Evolutionary conservation across 2,329 filamentous ascomycete species (phyloP).

Genomic region (Zasmidium angulare): DNA sequence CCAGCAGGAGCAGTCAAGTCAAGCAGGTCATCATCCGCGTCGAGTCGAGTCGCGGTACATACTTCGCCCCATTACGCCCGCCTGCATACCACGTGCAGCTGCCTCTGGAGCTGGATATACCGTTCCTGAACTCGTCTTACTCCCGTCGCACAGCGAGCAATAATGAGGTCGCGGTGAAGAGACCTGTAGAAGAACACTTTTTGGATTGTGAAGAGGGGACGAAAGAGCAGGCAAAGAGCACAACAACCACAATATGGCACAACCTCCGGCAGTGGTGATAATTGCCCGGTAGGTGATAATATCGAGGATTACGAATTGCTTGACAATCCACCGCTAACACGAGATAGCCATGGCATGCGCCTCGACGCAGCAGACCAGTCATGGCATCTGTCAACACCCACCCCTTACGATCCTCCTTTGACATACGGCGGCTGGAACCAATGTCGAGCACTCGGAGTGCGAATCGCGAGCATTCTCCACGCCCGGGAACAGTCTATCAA

Average conservation of each 20-base stretch:
- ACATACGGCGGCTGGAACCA: conserved; percentile 95
- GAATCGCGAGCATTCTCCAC: conserved; percentile 73
- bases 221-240: background rate
- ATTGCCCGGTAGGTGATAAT: conserved; percentile 45
- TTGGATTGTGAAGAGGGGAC: background rate
- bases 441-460: conserved; percentile 73
- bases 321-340: conserved; percentile 4
- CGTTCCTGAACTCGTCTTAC: background rate
- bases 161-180: background rate
- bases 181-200: background rate
- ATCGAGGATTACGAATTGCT: conserved; percentile 1
- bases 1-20: background rate
- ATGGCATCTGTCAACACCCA: conserved; percentile 91
- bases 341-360: conserved; percentile 77
- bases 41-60: background rate
- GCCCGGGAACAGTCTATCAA: conserved; percentile 50
- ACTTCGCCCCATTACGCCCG: background rate
- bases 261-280: conserved; percentile 50
- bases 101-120: background rate
- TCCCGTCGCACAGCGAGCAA: background rate
- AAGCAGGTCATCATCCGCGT: background rate
- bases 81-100: background rate
- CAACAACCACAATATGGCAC: conserved; percentile 22
- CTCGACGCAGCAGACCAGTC: conserved; percentile 92
- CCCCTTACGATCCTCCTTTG: conserved; percentile 91